Evolutionary conservation across 2,329 filamentous ascomycete genomes (phyloP), one percentile per base, ranked within the genome.

Genomic region (Emericellopsis atlantica): DNA sequence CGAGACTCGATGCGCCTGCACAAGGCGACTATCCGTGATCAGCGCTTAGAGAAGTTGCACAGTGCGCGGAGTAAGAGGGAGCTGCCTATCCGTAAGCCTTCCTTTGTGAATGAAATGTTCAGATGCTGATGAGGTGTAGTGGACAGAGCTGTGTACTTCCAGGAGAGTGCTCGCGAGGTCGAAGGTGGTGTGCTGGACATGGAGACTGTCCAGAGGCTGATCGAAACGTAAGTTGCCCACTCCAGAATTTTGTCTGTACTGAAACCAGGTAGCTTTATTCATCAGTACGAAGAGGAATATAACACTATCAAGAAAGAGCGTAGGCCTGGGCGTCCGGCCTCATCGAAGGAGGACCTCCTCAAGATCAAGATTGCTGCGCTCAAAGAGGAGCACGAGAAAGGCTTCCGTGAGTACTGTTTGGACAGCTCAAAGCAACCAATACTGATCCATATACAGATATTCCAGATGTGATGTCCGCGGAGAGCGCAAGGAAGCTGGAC

Each of bases 1-100:
- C 74, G 92, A 49, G 86, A 96, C 66, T 84, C 88, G 4, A 76
- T 82, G 54, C 76, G 86, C 40, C 67, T 96, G 47, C 82, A 87
- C 57, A 76, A 80, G 52, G 92, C 92, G 16, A 76, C 77, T 46
- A 74, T 81, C 47, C 74, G 92, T 60, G 89, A 95, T 54, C 81
- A 92, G 52, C 85, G 85, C 56, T 70, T 98, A 31, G 77, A 78
- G 49, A 83, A 81, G 57, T 66, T 89, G 42, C 74, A 79, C 18
- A 65, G 74, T n/a, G 68, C 79, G 32, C 75, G 84, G 52, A 73
- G 74, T 51, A 92, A 82, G 60, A 76, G 74, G 47, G 86, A 94
- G 56, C 75, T 81, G 54, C 78, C 80, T 18, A 76, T 86, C 52
- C 59, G 87, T 92, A 65, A 43, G 72, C 59, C 7, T 16, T 7